Base-by-base conservation (phyloP, 2,329 filamentous ascomycete species). In the Colletotrichum navitas region DNA sequence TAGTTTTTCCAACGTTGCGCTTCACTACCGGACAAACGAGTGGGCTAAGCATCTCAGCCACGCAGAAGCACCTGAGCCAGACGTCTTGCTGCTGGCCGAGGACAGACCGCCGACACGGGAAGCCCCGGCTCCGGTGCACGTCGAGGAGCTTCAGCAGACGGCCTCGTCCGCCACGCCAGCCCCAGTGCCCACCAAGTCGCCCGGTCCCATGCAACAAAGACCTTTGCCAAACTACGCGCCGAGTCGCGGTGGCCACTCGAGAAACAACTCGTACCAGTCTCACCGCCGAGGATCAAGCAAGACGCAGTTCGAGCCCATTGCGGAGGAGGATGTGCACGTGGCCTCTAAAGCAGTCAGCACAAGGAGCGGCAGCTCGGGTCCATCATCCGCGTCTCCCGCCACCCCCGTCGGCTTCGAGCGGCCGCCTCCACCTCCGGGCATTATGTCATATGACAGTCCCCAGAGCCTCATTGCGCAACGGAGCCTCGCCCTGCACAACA, bases 1-100 rank as follows among this genome's bases (percentile, higher is more conserved):
- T n/a, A 89, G 90, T 16, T 81, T 94, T 43, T 96, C 94, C 1
- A 91, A 89, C 72, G 88, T 97, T 11, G 92, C 94, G 1, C 85
- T 94, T 79, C 93, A 92, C 0, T 97, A 96, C 78, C 90, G 95
- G 68, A 98, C 94, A 1, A 97, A 97, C 74, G 95, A 98, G 82
- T 98, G 95, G 95, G 94, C 94, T 0, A 98, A 97, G 80, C 94
- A 97, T 79, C 85, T 97, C 14, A 90, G 91, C 74, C 84, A 88
- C 52, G 94, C 95, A 8, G 95, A 98, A 21, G 83, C 84, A 6
- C 94, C 94, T 1, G 88, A 90, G 59, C 80, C 87, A 0, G 91
- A 94, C 10, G 87, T 90, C 2, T 79, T 93, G 16, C 84, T 87
- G 32, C 78, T 89, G 5, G 77, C 86, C 73, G 80, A 86, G 75